A percentile compares a stretch with the other conserved stretches of the same genome.
Evolutionary conservation across 768 basidiomycete species (phyloP).

Genomic region (Podaxis mareebaensis): DNA sequence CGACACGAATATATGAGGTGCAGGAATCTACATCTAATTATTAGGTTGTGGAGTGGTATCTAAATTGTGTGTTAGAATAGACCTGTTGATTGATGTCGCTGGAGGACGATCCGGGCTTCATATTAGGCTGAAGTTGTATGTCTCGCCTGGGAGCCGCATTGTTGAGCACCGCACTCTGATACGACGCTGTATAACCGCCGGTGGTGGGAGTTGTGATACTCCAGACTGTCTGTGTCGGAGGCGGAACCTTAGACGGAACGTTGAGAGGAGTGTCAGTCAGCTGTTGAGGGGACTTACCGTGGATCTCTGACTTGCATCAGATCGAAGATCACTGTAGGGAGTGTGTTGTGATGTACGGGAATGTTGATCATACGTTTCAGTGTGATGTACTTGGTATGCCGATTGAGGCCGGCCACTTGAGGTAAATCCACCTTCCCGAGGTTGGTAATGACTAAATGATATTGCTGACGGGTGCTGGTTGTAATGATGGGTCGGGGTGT

Average conservation of each 20-base stretch:
- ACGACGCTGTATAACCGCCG: slow-evolving; percentile 20
- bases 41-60: slow-evolving; percentile 33
- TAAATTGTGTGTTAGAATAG: slow-evolving; percentile 30
- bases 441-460: slow-evolving; percentile 51
- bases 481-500: slow-evolving; percentile 8
- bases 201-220: slow-evolving; percentile 23
- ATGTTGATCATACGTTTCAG: slow-evolving; percentile 26
- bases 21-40: slow-evolving; percentile 2
- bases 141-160: slow-evolving; percentile 12
- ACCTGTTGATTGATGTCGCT: slow-evolving; percentile 21
- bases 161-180: slow-evolving; percentile 5
- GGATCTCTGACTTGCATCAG: slow-evolving; percentile 7
- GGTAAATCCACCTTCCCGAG: slow-evolving; percentile 40
- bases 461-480: slow-evolving; percentile 23
- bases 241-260: not conserved
- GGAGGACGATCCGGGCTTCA: slow-evolving; percentile 5
- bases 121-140: not conserved
- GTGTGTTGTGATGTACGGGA: slow-evolving; percentile 16
- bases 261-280: not conserved
- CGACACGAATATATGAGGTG: not conserved
- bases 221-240: slow-evolving; percentile 25
- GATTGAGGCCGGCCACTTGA: slow-evolving; percentile 21
- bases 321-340: slow-evolving; percentile 13
- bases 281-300: not conserved
- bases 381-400: slow-evolving; percentile 23